These are phyloP conservation scores for peach (Prunus persica) DNA, from an alignment of 306 rosid genomes.

Conservation along the genomic window DNA sequence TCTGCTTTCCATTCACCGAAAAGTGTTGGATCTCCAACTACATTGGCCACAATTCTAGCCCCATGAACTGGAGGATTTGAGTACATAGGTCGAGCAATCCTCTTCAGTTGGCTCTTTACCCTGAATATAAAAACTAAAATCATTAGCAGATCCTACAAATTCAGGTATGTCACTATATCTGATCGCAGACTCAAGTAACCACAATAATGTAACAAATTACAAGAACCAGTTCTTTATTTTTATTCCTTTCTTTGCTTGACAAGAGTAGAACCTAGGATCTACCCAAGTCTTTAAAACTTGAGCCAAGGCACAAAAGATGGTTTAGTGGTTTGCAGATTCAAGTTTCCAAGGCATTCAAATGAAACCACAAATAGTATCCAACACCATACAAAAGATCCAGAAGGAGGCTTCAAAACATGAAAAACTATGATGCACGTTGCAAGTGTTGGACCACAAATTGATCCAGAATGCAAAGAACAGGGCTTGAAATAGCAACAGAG, in stretches of 20 bases:
- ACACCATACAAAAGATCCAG: no score
- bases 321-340: no score
- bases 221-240: no score
- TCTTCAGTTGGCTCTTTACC: conserved; percentile 94
- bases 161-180: not conserved
- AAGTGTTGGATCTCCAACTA: conserved; percentile 81
- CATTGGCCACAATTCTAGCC: conserved; percentile 85
- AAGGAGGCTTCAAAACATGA: no score
- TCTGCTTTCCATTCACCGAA: conserved; percentile 91
- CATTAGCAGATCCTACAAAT: conserved; percentile 15
- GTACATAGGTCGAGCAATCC: conserved; percentile 98
- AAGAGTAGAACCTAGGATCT: not conserved
- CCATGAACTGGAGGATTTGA: conserved; percentile 98
- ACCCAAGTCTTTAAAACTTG: not conserved
- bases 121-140: conserved; percentile 39
- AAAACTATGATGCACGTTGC: no score
- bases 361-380: no score
- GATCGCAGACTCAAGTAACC: not conserved
- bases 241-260: no score
- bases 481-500: not conserved
- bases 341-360: no score
- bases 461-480: not conserved
- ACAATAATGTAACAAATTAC: not conserved
- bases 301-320: no score
- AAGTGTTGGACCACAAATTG: not conserved